Evolutionary conservation across 2,329 filamentous ascomycete genomes (phyloP).

Genomic region (Fusarium kyushuense): DNA sequence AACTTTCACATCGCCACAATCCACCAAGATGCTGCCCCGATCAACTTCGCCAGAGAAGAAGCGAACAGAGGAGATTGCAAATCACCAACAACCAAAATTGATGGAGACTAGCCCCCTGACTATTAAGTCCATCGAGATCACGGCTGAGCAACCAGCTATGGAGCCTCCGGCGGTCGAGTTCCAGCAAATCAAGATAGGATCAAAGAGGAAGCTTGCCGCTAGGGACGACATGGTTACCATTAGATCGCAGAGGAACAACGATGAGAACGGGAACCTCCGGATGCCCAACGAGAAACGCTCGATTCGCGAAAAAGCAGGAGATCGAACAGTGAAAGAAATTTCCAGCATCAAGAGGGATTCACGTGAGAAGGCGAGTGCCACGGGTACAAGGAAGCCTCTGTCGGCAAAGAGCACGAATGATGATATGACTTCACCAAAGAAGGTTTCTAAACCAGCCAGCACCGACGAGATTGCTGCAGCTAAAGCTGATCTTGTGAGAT

Average conservation of each 20-base stretch:
- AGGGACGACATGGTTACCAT: conserved; percentile 64
- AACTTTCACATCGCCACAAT: conserved; percentile 48
- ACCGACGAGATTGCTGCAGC: conserved; percentile 55
- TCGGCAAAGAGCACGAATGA: conserved; percentile 71
- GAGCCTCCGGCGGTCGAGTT: conserved; percentile 35
- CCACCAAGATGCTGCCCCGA: conserved; percentile 33
- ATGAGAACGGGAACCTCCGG: conserved; percentile 49
- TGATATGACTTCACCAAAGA: conserved; percentile 69
- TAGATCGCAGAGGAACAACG: conserved; percentile 41
- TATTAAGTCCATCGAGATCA: conserved; percentile 20
- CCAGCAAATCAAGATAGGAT: conserved; percentile 58
- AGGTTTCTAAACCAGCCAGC: conserved; percentile 54
- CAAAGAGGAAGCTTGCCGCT: conserved; percentile 69
- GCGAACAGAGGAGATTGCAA: conserved; percentile 13
- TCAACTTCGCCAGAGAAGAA: conserved; percentile 49
- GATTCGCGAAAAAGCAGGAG: conserved; percentile 53
- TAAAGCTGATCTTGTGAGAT: conserved; percentile 54
- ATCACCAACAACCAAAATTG: conserved; percentile 5
- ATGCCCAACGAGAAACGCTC: conserved; percentile 45
- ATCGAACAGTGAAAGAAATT: conserved; percentile 62
- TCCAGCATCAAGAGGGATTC: conserved; percentile 58
- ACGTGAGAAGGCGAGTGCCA: conserved; percentile 50
- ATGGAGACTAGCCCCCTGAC: conserved; percentile 2
- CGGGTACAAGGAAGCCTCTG: conserved; percentile 61
- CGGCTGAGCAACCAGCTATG: background rate